Base-by-base conservation (phyloP, 2,329 filamentous ascomycete species). In the Colletotrichum eleusines region DNA sequence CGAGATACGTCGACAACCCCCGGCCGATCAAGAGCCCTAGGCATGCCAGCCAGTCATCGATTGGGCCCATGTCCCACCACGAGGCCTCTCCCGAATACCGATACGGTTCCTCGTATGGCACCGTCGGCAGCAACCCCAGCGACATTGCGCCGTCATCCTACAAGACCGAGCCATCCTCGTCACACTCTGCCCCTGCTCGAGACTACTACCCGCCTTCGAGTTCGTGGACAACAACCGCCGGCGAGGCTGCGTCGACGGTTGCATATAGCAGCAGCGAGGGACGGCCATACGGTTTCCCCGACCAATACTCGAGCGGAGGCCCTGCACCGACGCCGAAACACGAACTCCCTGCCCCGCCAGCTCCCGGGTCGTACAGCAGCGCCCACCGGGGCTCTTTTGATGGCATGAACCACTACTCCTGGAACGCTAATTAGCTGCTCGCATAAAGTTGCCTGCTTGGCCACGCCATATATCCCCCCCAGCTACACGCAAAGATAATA, bases 21-120 rank as follows among this genome's bases (percentile, higher is more conserved):
- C 83, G 88, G 28, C 86, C 88, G 20, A 79, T 84, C 46, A 90
- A 90, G 78, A 88, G 86, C 74, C 86, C 88, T 0, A 84, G 88
- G 2, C 85, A 88, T 70, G 81, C 80, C 14, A 85, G 82, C 76
- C 86, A 89, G 73, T 85, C 86, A 61, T 88, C 87, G 1, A 81
- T 88, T 42, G 80, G 82, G 48, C 86, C 87, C 28, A 79, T 87
- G 40, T 80, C 82, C 44, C 84, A 83, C 75, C 84, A 83, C 60
- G 87, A 88, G 50, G 76, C 83, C 5, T 80, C 86, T 0, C 81
- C 84, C 28, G 88, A 90, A 75, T 90, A 90, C 76, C 84, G 88
- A 63, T 90, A 89, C 73, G 85, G 86, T 3, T 83, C 87, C 2
- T 83, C 80, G 2, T 83, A 84, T 70, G 77, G 78, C 20, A 75